Base-by-base conservation (phyloP, 2,329 filamentous ascomycete species). In the Knufia petricola region DNA sequence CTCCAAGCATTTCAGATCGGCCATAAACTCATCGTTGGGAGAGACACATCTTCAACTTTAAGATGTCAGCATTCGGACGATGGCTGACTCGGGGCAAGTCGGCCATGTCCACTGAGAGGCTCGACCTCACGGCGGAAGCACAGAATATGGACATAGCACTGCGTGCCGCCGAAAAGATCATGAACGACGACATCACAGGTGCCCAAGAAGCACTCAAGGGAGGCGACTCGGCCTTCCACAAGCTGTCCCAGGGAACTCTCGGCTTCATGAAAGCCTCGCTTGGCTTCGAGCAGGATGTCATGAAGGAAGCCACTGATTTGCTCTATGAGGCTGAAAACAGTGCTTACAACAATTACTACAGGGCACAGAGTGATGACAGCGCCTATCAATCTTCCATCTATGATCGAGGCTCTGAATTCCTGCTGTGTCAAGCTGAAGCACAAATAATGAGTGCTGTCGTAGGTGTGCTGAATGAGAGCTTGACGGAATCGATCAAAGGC, bases 401-500 rank as follows among this genome's bases (percentile, higher is more conserved):
- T 59, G 81, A 85, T 0, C 76, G 85, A 0, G 92, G 92, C 1
- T 85, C 84, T 3, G 90, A 98, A 68, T 96, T 85, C 63, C 80
- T 86, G 1, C 72, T 96, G 3, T 85, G 87, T 52, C 79, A 87
- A 51, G 86, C 88, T 3, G 82, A 95, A 69, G 79, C 87, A 1
- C 87, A 95, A 65, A 74, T 95, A 54, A 94, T 95, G 84, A 78
- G 79, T 49, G 89, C 89, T 0, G 83, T 98, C 1, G 81, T 95
- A 0, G 87, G 81, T 0, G 86, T 96, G 13, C 70, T 96, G 58
- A 94, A 94, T 56, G 92, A 96, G 69, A 95, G 86, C 62, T 68
- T 96, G 59, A 90, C 89, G 0, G 92, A 96, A 64, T 87, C 82
- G 13, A 78, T 96, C 64, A 87, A 84, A 66, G 87, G 87, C 4